phyloP scores from a whole-genome alignment of 352 stramenopile species.

The Pythium myriotylum region DNA sequence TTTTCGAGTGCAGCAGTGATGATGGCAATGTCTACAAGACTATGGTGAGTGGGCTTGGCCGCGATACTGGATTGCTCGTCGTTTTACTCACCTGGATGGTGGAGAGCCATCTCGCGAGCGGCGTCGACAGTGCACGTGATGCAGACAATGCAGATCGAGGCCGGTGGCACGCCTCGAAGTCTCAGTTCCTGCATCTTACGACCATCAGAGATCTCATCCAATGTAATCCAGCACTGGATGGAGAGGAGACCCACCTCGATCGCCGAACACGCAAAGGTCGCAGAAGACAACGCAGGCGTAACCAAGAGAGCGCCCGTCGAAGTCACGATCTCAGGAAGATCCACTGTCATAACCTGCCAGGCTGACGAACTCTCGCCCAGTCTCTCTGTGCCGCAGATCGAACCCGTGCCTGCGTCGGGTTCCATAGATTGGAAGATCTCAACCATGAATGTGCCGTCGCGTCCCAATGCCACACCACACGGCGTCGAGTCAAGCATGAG shows the following conservation, averaged over 20 bases:
- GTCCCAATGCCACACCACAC: conserved; percentile 15
- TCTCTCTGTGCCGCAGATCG: conserved; percentile 5
- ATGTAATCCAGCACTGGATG: background rate
- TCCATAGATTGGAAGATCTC: conserved; percentile 25
- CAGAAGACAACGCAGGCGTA: conserved; percentile 3
- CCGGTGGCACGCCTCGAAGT: conserved; percentile 4
- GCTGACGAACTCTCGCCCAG: background rate
- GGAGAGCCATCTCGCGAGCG: background rate
- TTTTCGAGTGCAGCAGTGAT: conserved; percentile 21
- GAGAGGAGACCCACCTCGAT: conserved; percentile 18
- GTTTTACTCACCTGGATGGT: conserved; percentile 15
- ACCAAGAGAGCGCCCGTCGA: conserved; percentile 16
- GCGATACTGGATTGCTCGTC: background rate
- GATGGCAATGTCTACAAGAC: conserved; percentile 17
- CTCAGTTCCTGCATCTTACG: conserved; percentile 7
- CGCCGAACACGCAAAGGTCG: conserved; percentile 3
- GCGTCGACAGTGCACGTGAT: conserved; percentile 18
- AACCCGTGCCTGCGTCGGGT: conserved; percentile 12
- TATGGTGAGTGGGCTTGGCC: background rate
- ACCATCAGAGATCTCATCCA: background rate
- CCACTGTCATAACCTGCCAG: conserved; percentile 23
- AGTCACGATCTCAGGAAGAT: conserved; percentile 12
- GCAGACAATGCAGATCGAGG: conserved; percentile 20
- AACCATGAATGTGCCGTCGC: conserved; percentile 13
- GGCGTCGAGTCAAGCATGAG: conserved; percentile 12